Evolutionary conservation across 2,329 filamentous ascomycete species (phyloP), one percentile per base, ranked within the genome.

Genomic region (Penicillium crustosum): DNA sequence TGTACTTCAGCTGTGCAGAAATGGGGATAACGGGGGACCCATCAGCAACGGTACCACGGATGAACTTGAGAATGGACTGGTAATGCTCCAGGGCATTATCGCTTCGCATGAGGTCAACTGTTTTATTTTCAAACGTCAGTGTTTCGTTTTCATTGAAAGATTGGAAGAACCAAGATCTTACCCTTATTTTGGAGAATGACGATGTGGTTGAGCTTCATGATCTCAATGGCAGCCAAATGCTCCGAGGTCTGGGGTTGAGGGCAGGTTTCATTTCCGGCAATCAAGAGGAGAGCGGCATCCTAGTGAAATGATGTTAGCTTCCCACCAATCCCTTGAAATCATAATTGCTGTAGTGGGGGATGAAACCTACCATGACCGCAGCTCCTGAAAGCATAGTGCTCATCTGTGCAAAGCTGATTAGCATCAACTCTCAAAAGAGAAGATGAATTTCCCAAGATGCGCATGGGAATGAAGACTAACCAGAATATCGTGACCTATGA

Each of bases 131-230:
- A 13, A 47, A 19, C 0, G 50, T 53, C n/a, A 53, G 50, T 36
- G 29, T 17, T 35, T 27, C 8, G 5, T 25, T 45, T 45, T 29
- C 50, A 45, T 36, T 6, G 12, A 6, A 13, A 27, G 8, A 36
- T 50, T 12, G 21, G 15, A 36, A 27, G n/a, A 23, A 15, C 2
- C 3, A 35, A 13, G 17, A 21, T 4, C n/a, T 45, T 50, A 55
- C 52, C 52, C 86, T 99, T 99, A 83, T 99, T 99, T 80, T 99
- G 94, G 59, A 99, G 86, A 73, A 99, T 97, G 76, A 99, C 96
- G 79, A 99, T 97, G 81, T 99, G 95, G 78, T 96, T 92, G 64
- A 99, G 86, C 84, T 99, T 99, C 94, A 99, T 99, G 75, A 99
- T 99, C 79, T 99, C 94, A 74, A 99, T 97, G 66, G 94, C 94